Percentiles rank a stretch among this genome's conserved stretches.
Evolutionary conservation across 1,284 basidiomycete species (phyloP).

Genomic region (Tylopilus sp.): DNA sequence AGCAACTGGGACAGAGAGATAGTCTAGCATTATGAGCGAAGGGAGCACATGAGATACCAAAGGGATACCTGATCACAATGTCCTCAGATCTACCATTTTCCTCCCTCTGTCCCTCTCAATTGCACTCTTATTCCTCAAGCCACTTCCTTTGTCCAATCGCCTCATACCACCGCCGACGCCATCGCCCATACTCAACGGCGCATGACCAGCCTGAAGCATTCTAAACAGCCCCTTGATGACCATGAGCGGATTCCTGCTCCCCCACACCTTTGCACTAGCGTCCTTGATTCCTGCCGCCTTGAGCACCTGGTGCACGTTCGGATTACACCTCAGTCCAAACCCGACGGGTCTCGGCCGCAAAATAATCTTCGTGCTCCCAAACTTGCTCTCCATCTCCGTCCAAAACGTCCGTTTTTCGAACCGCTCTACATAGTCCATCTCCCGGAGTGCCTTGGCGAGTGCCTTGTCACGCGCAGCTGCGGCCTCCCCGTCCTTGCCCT

Average conservation of each 20-base stretch:
- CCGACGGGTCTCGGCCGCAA: slow-evolving; percentile 89
- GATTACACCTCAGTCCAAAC: slow-evolving; percentile 90
- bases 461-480: slow-evolving; percentile 63
- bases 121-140: slow-evolving; percentile 59
- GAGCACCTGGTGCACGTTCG: slow-evolving; percentile 83
- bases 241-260: slow-evolving; percentile 79
- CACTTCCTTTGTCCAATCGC: slow-evolving; percentile 64
- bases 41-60: not conserved
- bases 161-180: slow-evolving; percentile 68
- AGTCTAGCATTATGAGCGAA: slow-evolving; percentile 1
- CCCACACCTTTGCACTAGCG: slow-evolving; percentile 90
- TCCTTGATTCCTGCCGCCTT: slow-evolving; percentile 95
- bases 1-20: no score
- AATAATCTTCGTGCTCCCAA: slow-evolving; percentile 81
- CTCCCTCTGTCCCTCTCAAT: slow-evolving; percentile 72
- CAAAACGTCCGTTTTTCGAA: slow-evolving; percentile 91
- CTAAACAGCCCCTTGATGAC: slow-evolving; percentile 50
- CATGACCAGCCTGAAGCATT: slow-evolving; percentile 68
- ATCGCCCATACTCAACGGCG: slow-evolving; percentile 73
- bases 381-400: slow-evolving; percentile 82
- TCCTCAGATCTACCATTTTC: slow-evolving; percentile 58
- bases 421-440: slow-evolving; percentile 85
- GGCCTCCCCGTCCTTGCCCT: slow-evolving; percentile 73
- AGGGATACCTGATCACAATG: slow-evolving; percentile 33
- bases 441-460: slow-evolving; percentile 68